These are phyloP conservation scores for Delphinella strobiligena DNA, from an alignment of 2,329 filamentous ascomycete species.

Conservation along the genomic window DNA sequence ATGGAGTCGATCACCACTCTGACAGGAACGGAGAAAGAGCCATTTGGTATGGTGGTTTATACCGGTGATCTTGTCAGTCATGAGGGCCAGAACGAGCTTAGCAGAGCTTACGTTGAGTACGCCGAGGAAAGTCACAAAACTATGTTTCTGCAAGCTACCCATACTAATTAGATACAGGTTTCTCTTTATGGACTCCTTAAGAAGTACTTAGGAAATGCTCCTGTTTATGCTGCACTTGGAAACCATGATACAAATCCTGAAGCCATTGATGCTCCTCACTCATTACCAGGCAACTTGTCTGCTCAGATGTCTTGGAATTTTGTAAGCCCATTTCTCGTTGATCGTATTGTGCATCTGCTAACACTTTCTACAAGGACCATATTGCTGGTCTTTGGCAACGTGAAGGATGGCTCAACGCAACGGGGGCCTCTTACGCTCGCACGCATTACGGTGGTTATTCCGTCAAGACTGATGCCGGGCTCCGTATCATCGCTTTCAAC, in stretches of 20 bases:
- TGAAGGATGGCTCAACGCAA: slow-evolving; percentile 41
- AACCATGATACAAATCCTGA: slow-evolving; percentile 47
- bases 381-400: slow-evolving; percentile 44
- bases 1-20: slow-evolving; percentile 44
- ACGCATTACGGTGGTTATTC: slow-evolving; percentile 46
- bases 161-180: no score
- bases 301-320: slow-evolving; percentile 47
- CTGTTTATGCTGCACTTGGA: slow-evolving; percentile 44
- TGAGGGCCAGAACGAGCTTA: slow-evolving; percentile 40
- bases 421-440: slow-evolving; percentile 34
- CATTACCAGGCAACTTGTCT: slow-evolving; percentile 39
- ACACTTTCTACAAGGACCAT: slow-evolving; percentile 28
- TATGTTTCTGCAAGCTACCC: no score
- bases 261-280: slow-evolving; percentile 41
- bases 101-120: slow-evolving; percentile 40
- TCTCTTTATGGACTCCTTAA: slow-evolving; percentile 45
- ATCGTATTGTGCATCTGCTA: background rate
- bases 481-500: slow-evolving; percentile 42
- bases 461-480: slow-evolving; percentile 40
- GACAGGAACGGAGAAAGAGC: slow-evolving; percentile 38
- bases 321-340: background rate
- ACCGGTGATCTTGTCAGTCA: slow-evolving; percentile 47
- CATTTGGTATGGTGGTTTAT: slow-evolving; percentile 43
- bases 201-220: slow-evolving; percentile 38
- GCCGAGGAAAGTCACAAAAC: no score